Conservation (phyloP, 441 rosid genomes). For the Sinapis alba region DNA sequence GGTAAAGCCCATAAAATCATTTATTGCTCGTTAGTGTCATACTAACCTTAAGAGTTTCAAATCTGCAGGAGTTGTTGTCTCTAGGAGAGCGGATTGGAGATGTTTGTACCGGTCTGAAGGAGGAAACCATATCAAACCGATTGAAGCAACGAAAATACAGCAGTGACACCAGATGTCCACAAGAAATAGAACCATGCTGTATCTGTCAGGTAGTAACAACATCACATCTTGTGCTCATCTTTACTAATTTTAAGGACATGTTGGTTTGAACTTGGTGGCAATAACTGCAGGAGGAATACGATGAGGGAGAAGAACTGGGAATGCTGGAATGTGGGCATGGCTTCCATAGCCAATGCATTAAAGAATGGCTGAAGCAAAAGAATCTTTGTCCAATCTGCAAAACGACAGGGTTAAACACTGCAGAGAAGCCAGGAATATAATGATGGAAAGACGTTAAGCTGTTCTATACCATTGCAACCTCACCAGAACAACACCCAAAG, state of each 20-base stretch:
- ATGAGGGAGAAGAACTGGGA: constrained; percentile 69
- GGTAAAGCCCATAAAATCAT: constrained; percentile 43
- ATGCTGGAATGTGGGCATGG: constrained; percentile 76
- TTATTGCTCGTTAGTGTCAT: neutral
- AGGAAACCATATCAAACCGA: constrained; percentile 53
- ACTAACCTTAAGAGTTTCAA: neutral
- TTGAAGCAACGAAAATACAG: constrained; percentile 53
- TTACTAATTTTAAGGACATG: neutral
- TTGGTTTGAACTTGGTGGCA: constrained; percentile 1
- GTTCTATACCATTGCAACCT: constrained; percentile 26
- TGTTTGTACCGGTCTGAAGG: constrained; percentile 83
- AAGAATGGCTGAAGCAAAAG: constrained; percentile 72
- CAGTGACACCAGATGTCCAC: constrained; percentile 14
- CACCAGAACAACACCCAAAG: constrained; percentile 3
- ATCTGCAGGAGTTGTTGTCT: constrained; percentile 73
- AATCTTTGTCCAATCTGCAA: constrained; percentile 76
- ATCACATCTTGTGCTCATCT: neutral
- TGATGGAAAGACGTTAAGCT: constrained; percentile 8
- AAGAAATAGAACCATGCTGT: constrained; percentile 84
- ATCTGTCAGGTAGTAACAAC: constrained; percentile 69
- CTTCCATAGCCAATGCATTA: constrained; percentile 69
- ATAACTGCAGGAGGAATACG: constrained; percentile 71
- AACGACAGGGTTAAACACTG: constrained; percentile 47
- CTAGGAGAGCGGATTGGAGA: constrained; percentile 92
- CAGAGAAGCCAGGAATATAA: constrained; percentile 31